Conservation (phyloP, 2,329 filamentous ascomycete genomes). For the Microthyrium microscopicum region DNA sequence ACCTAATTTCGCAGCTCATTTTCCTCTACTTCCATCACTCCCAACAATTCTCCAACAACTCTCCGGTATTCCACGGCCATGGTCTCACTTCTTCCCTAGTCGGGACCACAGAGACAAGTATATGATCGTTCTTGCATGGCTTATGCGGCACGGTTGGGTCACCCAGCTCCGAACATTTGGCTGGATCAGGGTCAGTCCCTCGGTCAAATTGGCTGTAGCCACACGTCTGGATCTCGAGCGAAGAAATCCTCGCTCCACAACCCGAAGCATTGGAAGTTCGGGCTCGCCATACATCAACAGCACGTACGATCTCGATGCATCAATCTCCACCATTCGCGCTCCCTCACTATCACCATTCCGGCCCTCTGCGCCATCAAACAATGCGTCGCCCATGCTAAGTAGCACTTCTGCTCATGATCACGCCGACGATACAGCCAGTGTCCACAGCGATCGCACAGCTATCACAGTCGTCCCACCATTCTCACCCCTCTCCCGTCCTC, state of each 20-base stretch:
- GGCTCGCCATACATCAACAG: neutral
- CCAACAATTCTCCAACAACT: constrained; percentile 77
- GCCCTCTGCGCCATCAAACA: neutral
- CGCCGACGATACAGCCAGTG: constrained; percentile 15
- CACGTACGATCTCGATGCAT: neutral
- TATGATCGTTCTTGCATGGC: constrained; percentile 81
- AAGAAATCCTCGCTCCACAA: constrained; percentile 10
- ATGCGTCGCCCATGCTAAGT: no score
- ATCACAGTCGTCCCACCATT: constrained; percentile 13
- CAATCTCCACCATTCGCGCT: no score
- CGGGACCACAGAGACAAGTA: constrained; percentile 78
- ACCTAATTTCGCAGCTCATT: constrained; percentile 56
- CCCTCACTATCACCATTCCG: constrained; percentile 8
- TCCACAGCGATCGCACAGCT: constrained; percentile 19
- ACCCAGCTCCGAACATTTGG: constrained; percentile 84
- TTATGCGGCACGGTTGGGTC: constrained; percentile 84
- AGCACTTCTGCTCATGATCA: no score
- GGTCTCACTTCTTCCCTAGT: constrained; percentile 68
- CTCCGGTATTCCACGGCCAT: constrained; percentile 64
- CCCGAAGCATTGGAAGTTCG: no score
- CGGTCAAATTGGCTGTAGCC: constrained; percentile 68
- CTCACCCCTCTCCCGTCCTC: constrained; percentile 3
- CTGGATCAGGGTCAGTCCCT: constrained; percentile 69
- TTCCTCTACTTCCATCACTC: constrained; percentile 68
- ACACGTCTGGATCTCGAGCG: constrained; percentile 42